A percentile compares a stretch with the other conserved stretches of the same genome.
Evolutionary conservation across 192 early-diverging fungal genomes (phyloP).

Genomic region (Umbelopsis sp.): DNA sequence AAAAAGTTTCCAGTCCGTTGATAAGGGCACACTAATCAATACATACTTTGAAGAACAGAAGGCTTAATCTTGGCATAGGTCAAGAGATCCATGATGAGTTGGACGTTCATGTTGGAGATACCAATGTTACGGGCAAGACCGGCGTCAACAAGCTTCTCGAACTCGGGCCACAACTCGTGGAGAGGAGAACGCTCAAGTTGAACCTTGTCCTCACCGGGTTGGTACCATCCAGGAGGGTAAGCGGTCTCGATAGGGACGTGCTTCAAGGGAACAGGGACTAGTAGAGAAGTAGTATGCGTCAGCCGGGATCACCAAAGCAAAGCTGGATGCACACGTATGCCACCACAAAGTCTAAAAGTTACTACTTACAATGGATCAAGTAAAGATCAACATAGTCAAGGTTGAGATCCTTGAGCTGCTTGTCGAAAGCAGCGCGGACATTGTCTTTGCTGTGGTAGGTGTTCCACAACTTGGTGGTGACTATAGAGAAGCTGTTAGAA

Average conservation of each 20-base stretch:
- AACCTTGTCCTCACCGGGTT: constrained; percentile 30
- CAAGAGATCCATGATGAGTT: constrained; percentile 54
- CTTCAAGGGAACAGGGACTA: constrained; percentile 54
- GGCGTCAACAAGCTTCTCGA: constrained; percentile 70
- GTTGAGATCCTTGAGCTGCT: constrained; percentile 53
- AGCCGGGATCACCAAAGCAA: no score
- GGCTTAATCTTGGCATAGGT: constrained; percentile 64
- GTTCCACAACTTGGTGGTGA: constrained; percentile 62
- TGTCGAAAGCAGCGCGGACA: constrained; percentile 56
- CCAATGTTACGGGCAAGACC: constrained; percentile 66
- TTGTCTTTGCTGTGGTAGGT: constrained; percentile 61
- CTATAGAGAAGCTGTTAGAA: neutral
- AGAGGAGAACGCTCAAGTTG: constrained; percentile 50
- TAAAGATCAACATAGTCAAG: constrained; percentile 69
- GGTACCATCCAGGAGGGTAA: constrained; percentile 53
- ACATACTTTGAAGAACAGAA: constrained; percentile 61
- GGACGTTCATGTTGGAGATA: constrained; percentile 68
- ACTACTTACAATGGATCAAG: constrained; percentile 63
- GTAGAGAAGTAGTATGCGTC: no score
- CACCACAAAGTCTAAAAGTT: neutral
- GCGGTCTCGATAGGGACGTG: constrained; percentile 44
- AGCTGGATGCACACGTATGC: no score
- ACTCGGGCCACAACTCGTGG: constrained; percentile 67
- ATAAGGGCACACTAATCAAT: neutral
- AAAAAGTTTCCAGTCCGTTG: no score